Percentiles rank a stretch among this genome's conserved stretches.
These are phyloP conservation scores for Dryadomyces sulphureus DNA, from an alignment of 2,329 filamentous ascomycete species.

Conservation along the genomic window DNA sequence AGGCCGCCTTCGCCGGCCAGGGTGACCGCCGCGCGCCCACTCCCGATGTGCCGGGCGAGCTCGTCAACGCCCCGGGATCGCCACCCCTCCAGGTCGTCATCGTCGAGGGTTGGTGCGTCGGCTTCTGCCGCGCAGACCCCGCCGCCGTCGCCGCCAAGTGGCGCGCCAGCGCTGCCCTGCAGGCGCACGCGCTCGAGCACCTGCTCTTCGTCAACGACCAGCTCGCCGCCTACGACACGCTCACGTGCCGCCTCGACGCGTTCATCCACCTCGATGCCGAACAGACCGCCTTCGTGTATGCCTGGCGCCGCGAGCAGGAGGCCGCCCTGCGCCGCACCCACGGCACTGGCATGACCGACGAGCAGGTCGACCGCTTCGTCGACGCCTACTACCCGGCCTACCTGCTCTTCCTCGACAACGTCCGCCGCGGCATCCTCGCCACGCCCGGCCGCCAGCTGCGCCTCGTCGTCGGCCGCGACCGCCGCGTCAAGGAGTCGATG, in stretches of 20 bases:
- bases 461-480: conserved; percentile 44
- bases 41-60: conserved; percentile 41
- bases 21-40: conserved; percentile 64
- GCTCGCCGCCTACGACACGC: conserved; percentile 29
- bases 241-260: conserved; percentile 35
- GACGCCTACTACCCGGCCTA: conserved; percentile 57
- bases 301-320: conserved; percentile 75
- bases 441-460: conserved; percentile 37
- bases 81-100: conserved; percentile 49
- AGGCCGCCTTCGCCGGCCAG: conserved; percentile 58
- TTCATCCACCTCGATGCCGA: conserved; percentile 54
- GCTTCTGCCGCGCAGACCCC: conserved; percentile 51
- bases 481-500: conserved; percentile 42
- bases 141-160: conserved; percentile 34
- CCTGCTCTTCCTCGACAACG: conserved; percentile 48
- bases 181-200: conserved; percentile 31
- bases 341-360: conserved; percentile 68
- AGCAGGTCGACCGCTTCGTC: conserved; percentile 63
- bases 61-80: conserved; percentile 36
- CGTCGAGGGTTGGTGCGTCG: conserved; percentile 85
- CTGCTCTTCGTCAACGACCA: conserved; percentile 34
- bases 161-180: conserved; percentile 19
- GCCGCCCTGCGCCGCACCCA: conserved; percentile 47
- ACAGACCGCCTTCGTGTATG: conserved; percentile 61
- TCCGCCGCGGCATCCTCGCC: conserved; percentile 41